Conservation (phyloP, 23 red algal species). For the Gracilaria gracilis region DNA sequence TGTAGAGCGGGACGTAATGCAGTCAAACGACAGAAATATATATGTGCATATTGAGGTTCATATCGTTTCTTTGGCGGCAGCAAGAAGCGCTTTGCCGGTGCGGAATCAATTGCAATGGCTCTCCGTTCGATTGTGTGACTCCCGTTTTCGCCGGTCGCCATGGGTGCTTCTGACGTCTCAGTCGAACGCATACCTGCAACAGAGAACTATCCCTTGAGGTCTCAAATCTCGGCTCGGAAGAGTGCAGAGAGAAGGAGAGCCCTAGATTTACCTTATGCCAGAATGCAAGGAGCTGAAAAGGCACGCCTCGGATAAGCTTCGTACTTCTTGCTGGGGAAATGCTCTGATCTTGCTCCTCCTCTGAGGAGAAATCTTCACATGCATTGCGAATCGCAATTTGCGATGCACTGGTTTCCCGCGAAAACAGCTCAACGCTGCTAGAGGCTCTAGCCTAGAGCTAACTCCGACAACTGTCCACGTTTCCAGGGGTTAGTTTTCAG, state of each 20-base stretch:
- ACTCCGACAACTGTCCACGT: not conserved
- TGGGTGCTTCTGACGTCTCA: not conserved
- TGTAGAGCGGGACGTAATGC: slow-evolving; percentile 10
- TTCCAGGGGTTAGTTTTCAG: not conserved
- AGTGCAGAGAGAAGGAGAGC: too few relatives aligned
- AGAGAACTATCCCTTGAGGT: not conserved
- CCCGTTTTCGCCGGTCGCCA: not conserved
- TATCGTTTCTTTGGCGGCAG: slow-evolving; percentile 51
- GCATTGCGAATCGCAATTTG: too few relatives aligned
- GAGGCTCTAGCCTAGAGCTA: too few relatives aligned
- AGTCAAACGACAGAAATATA: slow-evolving; percentile 69
- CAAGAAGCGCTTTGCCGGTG: slow-evolving; percentile 56
- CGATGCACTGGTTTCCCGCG: too few relatives aligned
- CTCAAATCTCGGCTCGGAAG: not conserved
- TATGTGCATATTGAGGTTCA: slow-evolving; percentile 69
- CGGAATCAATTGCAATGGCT: not conserved
- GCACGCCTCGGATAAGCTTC: too few relatives aligned
- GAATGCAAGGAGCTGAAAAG: too few relatives aligned
- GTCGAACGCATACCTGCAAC: not conserved
- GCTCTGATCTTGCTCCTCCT: too few relatives aligned
- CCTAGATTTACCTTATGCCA: too few relatives aligned
- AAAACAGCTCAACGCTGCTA: not conserved
- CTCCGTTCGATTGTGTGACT: not conserved
- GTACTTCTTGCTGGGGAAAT: too few relatives aligned
- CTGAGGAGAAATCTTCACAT: not conserved